A percentile compares a stretch with the other conserved stretches of the same genome.
Evolutionary conservation across 176 grass and related monocot genomes (phyloP).

Genomic region (Oryza punctata): DNA sequence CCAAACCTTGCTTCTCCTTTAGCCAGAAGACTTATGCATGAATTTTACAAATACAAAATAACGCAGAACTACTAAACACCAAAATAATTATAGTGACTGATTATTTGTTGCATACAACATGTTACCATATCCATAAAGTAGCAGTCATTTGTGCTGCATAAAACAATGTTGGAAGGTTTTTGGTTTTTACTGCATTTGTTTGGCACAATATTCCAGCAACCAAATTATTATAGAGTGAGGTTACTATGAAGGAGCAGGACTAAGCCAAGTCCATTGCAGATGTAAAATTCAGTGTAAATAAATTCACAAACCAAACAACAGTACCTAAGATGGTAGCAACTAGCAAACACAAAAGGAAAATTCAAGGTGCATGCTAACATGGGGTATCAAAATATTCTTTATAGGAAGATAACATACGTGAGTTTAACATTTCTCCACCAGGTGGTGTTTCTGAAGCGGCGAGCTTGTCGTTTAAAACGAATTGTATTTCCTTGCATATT

Average conservation of each 20-base stretch:
- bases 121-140: background rate
- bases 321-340: background rate
- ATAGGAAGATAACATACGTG: slow-evolving; percentile 51
- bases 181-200: background rate
- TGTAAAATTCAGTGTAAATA: background rate
- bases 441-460: slow-evolving; percentile 73
- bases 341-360: background rate
- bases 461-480: slow-evolving; percentile 89
- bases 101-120: background rate
- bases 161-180: background rate
- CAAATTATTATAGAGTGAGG: background rate
- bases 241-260: background rate
- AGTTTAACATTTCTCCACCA: slow-evolving; percentile 98
- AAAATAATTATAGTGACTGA: background rate
- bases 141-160: background rate
- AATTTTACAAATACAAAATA: background rate
- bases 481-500: slow-evolving; percentile 95
- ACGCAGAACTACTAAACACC: background rate
- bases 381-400: background rate
- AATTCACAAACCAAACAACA: slow-evolving; percentile 13
- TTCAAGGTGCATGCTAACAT: background rate
- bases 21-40: background rate
- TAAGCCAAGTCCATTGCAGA: background rate
- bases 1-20: background rate
- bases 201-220: background rate